Percentiles rank a stretch among this genome's conserved stretches.
phyloP scores from a whole-genome alignment of 2,329 filamentous ascomycete species.

The Alternaria arbusti region DNA sequence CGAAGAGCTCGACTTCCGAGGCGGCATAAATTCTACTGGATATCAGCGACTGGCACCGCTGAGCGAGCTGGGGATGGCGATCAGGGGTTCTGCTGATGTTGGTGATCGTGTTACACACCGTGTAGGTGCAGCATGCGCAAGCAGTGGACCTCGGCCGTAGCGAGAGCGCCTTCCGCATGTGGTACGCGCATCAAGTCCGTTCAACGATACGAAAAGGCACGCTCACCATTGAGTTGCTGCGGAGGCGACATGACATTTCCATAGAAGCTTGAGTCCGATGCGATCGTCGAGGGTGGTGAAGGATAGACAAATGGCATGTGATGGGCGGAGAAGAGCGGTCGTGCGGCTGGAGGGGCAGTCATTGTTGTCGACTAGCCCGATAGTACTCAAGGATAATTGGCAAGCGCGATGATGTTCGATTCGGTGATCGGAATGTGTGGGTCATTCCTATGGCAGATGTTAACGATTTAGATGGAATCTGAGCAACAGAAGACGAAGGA shows the following conservation, averaged over 20 bases:
- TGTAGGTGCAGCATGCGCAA: neutral
- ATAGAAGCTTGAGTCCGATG: conserved; percentile 26
- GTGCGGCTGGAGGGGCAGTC: conserved; percentile 29
- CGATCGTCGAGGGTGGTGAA: conserved; percentile 30
- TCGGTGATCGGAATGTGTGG: conserved; percentile 1
- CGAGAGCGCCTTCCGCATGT: neutral
- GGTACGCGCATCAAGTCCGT: neutral
- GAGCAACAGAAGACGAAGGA: neutral
- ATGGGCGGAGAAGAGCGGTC: conserved; percentile 30
- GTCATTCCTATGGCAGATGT: conserved; percentile 16
- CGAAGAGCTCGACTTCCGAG: conserved; percentile 20
- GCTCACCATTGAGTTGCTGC: conserved; percentile 32
- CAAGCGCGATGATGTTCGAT: conserved; percentile 2
- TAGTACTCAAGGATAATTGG: conserved; percentile 1
- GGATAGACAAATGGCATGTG: conserved; percentile 26
- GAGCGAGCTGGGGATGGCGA: neutral
- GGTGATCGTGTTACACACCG: neutral
- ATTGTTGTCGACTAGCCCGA: conserved; percentile 23
- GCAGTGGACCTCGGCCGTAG: conserved; percentile 4
- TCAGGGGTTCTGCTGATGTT: neutral
- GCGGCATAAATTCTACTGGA: conserved; percentile 7
- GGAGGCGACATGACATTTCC: conserved; percentile 34
- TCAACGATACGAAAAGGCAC: conserved; percentile 9
- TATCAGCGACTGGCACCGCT: conserved; percentile 6
- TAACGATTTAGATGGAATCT: neutral